These are phyloP conservation scores for Juncus effusus DNA, from an alignment of 176 grass and related monocot genomes.

Conservation along the genomic window DNA sequence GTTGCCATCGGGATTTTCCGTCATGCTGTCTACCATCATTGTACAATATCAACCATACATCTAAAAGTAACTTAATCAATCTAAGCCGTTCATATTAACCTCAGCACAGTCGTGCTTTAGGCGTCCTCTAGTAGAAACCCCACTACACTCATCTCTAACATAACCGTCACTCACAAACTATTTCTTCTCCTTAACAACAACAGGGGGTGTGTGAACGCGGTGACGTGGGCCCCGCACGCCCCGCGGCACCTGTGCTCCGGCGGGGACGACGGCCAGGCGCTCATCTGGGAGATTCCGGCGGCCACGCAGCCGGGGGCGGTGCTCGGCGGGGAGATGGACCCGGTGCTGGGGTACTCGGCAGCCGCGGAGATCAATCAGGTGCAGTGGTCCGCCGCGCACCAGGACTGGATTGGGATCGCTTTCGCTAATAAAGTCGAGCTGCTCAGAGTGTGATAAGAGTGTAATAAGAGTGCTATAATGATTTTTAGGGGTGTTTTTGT, in stretches of 20 bases:
- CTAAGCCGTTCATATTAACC: too few species aligned
- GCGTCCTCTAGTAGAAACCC: too few species aligned
- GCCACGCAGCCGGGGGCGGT: slow-evolving; percentile 19
- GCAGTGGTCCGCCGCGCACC: slow-evolving; percentile 68
- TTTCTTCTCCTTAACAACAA: too few species aligned
- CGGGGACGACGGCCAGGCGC: slow-evolving; percentile 74
- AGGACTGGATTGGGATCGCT: slow-evolving; percentile 84
- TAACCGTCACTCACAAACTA: too few species aligned
- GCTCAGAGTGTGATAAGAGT: slow-evolving; percentile 59
- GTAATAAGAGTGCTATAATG: too few species aligned
- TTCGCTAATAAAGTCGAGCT: slow-evolving; percentile 89
- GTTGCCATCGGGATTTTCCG: too few species aligned
- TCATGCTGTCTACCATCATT: too few species aligned
- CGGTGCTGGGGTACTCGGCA: slow-evolving; percentile 52
- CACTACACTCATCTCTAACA: too few species aligned
- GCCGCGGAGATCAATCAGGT: slow-evolving; percentile 83
- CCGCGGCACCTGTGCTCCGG: slow-evolving; percentile 70
- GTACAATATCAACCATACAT: too few species aligned
- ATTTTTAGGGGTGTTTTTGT: too few species aligned
- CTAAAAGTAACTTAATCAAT: too few species aligned
- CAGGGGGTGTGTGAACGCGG: slow-evolving; percentile 60
- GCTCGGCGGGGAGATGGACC: slow-evolving; percentile 63
- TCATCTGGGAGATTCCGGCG: slow-evolving; percentile 71
- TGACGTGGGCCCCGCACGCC: slow-evolving; percentile 75
- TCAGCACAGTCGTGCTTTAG: too few species aligned